phyloP scores from a whole-genome alignment of 2,329 filamentous ascomycete genomes.

The Dactylonectria macrodidyma region DNA sequence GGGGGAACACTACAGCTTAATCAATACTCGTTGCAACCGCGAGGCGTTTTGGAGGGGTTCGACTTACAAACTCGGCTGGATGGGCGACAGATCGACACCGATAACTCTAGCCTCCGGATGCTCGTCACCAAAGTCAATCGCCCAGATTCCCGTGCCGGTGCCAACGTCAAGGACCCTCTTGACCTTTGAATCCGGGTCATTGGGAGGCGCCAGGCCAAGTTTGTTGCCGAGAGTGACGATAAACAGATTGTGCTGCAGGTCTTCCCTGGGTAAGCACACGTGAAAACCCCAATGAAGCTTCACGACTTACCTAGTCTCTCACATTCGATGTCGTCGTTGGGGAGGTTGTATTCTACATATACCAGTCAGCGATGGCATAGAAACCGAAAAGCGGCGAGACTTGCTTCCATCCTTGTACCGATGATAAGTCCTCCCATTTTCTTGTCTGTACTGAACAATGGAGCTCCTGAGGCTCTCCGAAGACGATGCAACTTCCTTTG shows the following conservation, averaged over 20 bases:
- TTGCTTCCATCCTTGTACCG: slow-evolving; percentile 23
- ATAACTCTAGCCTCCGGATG: slow-evolving; percentile 16
- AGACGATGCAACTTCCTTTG: slow-evolving; percentile 11
- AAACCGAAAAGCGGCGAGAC: background rate
- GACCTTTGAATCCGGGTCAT: background rate
- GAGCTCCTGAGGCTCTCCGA: slow-evolving; percentile 18
- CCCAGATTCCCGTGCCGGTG: slow-evolving; percentile 21
- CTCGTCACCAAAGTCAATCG: slow-evolving; percentile 24
- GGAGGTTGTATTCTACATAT: slow-evolving; percentile 10
- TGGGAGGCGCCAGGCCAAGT: slow-evolving; percentile 19
- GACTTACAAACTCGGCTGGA: slow-evolving; percentile 18
- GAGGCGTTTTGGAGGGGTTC: too few species aligned
- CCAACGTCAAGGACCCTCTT: slow-evolving; percentile 12
- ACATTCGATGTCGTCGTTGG: slow-evolving; percentile 19
- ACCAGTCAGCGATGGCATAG: too few species aligned
- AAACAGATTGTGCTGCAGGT: slow-evolving; percentile 23
- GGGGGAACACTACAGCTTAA: slow-evolving; percentile 12
- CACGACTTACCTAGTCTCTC: slow-evolving; percentile 15
- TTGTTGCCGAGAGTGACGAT: slow-evolving; percentile 19
- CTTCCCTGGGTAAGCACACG: slow-evolving; percentile 3
- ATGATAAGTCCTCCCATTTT: slow-evolving; percentile 27
- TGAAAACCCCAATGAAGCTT: background rate
- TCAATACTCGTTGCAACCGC: background rate
- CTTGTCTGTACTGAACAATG: slow-evolving; percentile 16
- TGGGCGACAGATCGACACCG: slow-evolving; percentile 22